These are phyloP conservation scores for Babesia divergens DNA, from an alignment of 169 alveolate species.

Conservation along the genomic window DNA sequence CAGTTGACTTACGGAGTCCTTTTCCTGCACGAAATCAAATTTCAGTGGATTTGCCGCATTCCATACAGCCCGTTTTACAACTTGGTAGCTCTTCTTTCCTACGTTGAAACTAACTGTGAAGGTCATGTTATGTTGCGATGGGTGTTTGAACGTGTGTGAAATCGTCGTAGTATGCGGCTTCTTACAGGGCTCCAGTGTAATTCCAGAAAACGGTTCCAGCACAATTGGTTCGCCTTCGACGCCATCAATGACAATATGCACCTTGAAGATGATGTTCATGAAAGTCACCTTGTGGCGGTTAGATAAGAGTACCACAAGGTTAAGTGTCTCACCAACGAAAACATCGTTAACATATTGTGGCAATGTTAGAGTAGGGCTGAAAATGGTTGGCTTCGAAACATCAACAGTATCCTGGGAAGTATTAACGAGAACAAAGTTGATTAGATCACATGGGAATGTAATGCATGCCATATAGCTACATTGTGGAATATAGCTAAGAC, in stretches of 20 bases:
- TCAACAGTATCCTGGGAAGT: constrained; percentile 19
- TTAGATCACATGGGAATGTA: no score
- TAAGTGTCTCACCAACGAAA: constrained; percentile 37
- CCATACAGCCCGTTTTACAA: constrained; percentile 32
- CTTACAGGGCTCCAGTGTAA: constrained; percentile 24
- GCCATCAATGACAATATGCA: constrained; percentile 31
- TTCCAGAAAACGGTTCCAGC: background rate
- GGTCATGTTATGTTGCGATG: constrained; percentile 18
- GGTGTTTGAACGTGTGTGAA: background rate
- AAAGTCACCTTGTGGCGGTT: constrained; percentile 25
- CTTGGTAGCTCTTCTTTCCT: constrained; percentile 16
- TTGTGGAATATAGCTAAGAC: no score
- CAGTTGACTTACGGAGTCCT: constrained; percentile 7
- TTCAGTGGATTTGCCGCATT: constrained; percentile 29
- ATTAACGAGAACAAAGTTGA: no score
- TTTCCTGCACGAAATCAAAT: background rate
- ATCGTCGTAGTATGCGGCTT: constrained; percentile 22
- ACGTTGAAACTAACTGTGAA: constrained; percentile 11
- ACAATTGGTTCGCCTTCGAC: background rate
- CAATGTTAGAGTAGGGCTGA: constrained; percentile 19
- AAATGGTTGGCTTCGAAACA: background rate
- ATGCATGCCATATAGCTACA: background rate
- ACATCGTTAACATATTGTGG: constrained; percentile 46
- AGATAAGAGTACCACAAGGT: constrained; percentile 23
- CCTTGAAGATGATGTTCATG: constrained; percentile 24